A percentile compares a stretch with the other conserved stretches of the same genome.
Conservation (phyloP, 2,329 filamentous ascomycete genomes). For the Dactylellina leptospora region DNA sequence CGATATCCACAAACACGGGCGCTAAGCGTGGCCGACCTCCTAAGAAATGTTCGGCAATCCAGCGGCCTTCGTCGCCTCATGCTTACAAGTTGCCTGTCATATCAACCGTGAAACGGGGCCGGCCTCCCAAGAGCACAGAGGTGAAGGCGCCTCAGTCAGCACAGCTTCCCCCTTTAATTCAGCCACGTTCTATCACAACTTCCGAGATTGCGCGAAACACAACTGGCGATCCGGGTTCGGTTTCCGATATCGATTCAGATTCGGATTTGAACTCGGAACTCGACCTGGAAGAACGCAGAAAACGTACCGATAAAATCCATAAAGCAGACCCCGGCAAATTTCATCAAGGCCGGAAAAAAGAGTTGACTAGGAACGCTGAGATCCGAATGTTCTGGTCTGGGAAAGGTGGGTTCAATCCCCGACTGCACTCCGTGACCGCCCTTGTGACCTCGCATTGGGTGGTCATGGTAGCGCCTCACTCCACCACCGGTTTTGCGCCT, state of each 20-base stretch:
- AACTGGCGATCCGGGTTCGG: neutral
- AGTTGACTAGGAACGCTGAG: neutral
- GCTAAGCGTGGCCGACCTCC: neutral
- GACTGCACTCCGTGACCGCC: neutral
- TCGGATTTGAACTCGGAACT: neutral
- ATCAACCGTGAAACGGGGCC: neutral
- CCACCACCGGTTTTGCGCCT: neutral
- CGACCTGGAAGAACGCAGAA: neutral
- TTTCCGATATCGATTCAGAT: neutral
- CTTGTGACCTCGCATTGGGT: constrained; percentile 1
- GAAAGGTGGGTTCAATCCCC: neutral
- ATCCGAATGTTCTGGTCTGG: neutral
- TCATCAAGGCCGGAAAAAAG: neutral
- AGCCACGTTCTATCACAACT: neutral
- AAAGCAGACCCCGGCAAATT: neutral
- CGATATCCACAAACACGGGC: neutral
- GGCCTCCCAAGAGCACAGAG: neutral
- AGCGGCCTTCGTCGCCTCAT: neutral
- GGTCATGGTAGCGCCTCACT: neutral
- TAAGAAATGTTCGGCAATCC: neutral
- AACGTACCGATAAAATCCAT: neutral
- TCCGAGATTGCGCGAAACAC: too few species aligned
- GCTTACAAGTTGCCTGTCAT: neutral
- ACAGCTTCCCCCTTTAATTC: neutral
- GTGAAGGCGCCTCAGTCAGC: neutral